A percentile compares a stretch with the other conserved stretches of the same genome.
phyloP scores from a whole-genome alignment of 169 alveolate genomes.

The Plasmodium blacklocki region DNA sequence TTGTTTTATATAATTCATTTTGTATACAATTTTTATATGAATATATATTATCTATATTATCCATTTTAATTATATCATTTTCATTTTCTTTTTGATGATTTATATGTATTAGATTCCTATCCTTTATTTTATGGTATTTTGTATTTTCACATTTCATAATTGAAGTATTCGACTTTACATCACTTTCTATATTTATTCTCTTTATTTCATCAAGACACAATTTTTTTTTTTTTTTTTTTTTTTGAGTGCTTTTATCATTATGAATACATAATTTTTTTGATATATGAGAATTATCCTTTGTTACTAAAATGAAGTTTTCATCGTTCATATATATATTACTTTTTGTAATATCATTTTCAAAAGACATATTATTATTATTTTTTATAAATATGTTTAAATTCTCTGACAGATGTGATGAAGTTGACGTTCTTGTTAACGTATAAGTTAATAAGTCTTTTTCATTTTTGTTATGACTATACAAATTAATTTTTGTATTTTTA shows the following conservation, averaged over 20 bases:
- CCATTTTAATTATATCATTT: too few species aligned
- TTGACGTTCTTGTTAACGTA: conserved; percentile 36
- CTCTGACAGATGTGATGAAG: conserved; percentile 36
- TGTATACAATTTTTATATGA: too few species aligned
- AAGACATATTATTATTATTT: conserved; percentile 6
- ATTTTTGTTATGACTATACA: conserved; percentile 9
- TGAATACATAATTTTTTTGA: not conserved
- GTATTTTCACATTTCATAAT: too few species aligned
- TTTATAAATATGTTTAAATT: conserved; percentile 23
- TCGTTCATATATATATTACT: not conserved
- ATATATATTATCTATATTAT: too few species aligned
- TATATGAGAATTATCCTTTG: not conserved
- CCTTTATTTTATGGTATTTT: too few species aligned
- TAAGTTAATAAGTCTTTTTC: conserved; percentile 12
- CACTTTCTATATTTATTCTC: too few species aligned
- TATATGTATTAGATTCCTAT: too few species aligned
- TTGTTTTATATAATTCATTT: too few species aligned
- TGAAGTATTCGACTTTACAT: too few species aligned
- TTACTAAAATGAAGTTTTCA: not conserved
- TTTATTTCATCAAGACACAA: too few species aligned
- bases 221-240: too few species aligned
- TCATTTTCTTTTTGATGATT: too few species aligned
- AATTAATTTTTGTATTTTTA: conserved; percentile 2
- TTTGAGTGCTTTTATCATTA: not conserved
- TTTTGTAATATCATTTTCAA: conserved; percentile 7